Evolutionary conservation across 1,284 basidiomycete genomes (phyloP).

Genomic region (Pseudozyma pruni): DNA sequence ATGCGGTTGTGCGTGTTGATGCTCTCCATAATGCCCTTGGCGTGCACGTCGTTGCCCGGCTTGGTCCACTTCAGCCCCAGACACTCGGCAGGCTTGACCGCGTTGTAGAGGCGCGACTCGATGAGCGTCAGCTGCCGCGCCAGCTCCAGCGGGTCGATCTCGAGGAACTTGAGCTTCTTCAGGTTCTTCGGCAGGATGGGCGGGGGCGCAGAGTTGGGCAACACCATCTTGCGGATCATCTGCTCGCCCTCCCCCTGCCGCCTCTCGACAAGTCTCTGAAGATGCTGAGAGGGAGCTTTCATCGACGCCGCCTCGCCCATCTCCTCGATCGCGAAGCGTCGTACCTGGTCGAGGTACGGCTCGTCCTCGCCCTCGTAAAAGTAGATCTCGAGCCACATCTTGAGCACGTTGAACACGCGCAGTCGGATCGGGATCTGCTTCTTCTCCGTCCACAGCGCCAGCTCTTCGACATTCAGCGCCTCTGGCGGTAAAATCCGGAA

Average conservation of each 20-base stretch:
- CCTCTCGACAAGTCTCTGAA: constrained; percentile 68
- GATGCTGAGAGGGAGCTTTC: constrained; percentile 59
- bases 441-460: constrained; percentile 82
- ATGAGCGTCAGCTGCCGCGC: constrained; percentile 93
- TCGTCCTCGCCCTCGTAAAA: constrained; percentile 68
- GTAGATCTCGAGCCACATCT: constrained; percentile 69
- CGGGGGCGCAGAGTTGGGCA: constrained; percentile 68
- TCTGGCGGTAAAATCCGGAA: constrained; percentile 83
- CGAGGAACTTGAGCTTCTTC: constrained; percentile 83
- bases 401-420: constrained; percentile 69
- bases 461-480: constrained; percentile 75
- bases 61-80: constrained; percentile 72
- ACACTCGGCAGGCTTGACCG: constrained; percentile 90
- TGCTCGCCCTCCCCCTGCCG: constrained; percentile 57
- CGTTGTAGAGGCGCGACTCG: constrained; percentile 87
- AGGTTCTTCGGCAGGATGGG: constrained; percentile 80
- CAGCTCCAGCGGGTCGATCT: constrained; percentile 88
- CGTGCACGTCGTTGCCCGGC: constrained; percentile 39
- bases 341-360: constrained; percentile 63
- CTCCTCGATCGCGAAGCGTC: constrained; percentile 65
- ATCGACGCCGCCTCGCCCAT: constrained; percentile 56
- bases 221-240: constrained; percentile 61
- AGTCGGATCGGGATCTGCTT: constrained; percentile 87
- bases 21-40: constrained; percentile 85
- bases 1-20: constrained; percentile 88